Percentiles rank a stretch among this genome's conserved stretches.
Conservation (phyloP, 306 rosid species). For the Trifolium dubium region DNA sequence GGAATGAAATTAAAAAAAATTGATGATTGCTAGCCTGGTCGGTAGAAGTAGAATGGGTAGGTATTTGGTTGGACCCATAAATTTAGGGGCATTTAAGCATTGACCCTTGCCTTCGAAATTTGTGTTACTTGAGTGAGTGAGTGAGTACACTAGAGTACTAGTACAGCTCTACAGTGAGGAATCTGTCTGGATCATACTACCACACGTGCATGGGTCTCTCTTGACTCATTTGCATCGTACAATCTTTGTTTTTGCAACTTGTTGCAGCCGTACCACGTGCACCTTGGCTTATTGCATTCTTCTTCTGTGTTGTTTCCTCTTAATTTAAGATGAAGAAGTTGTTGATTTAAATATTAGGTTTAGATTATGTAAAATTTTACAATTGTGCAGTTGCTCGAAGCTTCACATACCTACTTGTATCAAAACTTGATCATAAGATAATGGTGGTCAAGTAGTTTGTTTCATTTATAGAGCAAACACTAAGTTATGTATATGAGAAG, state of each 20-base stretch:
- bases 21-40: constrained; percentile 29
- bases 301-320: constrained; percentile 37
- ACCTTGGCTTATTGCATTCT: constrained; percentile 19
- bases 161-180: constrained; percentile 16
- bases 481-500: no score
- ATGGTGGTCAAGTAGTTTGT: no score
- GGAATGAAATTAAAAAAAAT: not conserved
- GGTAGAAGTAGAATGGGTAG: constrained; percentile 11
- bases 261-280: constrained; percentile 46
- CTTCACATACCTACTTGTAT: no score
- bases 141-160: not conserved
- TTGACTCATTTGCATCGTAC: constrained; percentile 37
- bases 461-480: no score
- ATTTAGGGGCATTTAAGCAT: constrained; percentile 39
- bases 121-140: constrained; percentile 30
- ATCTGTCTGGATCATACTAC: constrained; percentile 21
- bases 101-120: constrained; percentile 53
- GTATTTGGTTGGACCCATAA: constrained; percentile 46
- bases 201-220: constrained; percentile 57
- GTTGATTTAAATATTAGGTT: no score
- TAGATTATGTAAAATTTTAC: no score
- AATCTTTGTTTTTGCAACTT: constrained; percentile 44
- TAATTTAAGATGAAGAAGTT: no score
- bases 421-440: no score
- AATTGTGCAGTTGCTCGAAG: no score